Evolutionary conservation across 306 rosid species (phyloP), one percentile per base, ranked within the genome.

Genomic region (Albizia julibrissin): DNA sequence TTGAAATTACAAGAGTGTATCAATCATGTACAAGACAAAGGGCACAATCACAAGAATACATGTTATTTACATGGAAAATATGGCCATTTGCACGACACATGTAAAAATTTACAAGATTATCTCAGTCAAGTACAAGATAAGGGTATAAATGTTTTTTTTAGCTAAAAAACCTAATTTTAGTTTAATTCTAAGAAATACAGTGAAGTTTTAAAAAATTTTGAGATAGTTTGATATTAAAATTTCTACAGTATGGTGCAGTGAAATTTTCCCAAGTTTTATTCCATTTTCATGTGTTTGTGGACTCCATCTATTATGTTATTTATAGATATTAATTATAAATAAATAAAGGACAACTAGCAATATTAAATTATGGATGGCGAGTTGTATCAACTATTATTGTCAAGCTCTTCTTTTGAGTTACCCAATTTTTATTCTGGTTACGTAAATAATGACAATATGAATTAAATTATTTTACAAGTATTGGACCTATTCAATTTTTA

Each of bases 131-230:
- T 6, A 37, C 8, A 37, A 37, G 40, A 37, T 8, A 37, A 37
- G 0, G 1, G 40, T 6, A 37, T 37, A 37, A 6, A 37, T 37
- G 40, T 1, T 1, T 37, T 37, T n/a, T 37, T 37, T 0, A 37
- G 1, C 8, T 37, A 37, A 37, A 37, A 5, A 37, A 6, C 37
- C 0, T 37, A 37, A 37, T 37, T 37, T 37, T 1, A 37, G 8
- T 37, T 37, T 6, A 37, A 1, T 8, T 0, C 6, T 6, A 37
- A 37, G 8, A 6, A 0, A 0, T 6, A 8, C 8, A 37, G 0
- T 0, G 1, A 37, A 6, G 5, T 37, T n/a, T n/a, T n/a, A n/a
- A n/a, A n/a, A n/a, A n/a, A n/a, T n/a, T n/a, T n/a, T n/a, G n/a
- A n/a, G n/a, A n/a, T n/a, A n/a, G n/a, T n/a, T 37, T 37, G 40